These are phyloP conservation scores for Polytrichum commune DNA, from an alignment of 225 moss, liverwort and hornwort genomes.

Conservation along the genomic window DNA sequence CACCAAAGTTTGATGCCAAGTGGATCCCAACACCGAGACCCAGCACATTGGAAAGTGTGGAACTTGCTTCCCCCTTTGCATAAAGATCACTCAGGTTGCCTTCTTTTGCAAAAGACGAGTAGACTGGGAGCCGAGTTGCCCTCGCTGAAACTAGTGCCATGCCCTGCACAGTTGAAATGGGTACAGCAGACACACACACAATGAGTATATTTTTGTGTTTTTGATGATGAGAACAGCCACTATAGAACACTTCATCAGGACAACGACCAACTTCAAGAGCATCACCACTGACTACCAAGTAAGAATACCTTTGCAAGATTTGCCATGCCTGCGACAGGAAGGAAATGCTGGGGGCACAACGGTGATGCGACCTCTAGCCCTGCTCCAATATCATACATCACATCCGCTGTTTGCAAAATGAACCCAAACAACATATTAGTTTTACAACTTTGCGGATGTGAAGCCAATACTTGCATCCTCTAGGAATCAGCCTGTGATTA, in stretches of 20 bases:
- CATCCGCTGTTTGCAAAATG: conserved; percentile 45
- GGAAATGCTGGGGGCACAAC: conserved; percentile 87
- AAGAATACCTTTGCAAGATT: conserved; percentile 84
- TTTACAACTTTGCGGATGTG: no score
- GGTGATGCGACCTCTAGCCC: conserved; percentile 93
- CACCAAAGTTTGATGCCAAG: conserved; percentile 82
- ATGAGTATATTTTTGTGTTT: background rate
- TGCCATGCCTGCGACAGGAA: conserved; percentile 87
- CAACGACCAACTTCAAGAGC: background rate
- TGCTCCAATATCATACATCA: conserved; percentile 93
- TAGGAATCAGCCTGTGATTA: no score
- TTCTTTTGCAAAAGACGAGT: conserved; percentile 91
- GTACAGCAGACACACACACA: conserved; percentile 3
- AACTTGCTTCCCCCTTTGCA: conserved; percentile 98
- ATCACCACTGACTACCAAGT: background rate
- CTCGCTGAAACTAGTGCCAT: conserved; percentile 98
- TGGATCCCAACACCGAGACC: conserved; percentile 93
- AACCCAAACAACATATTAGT: no score
- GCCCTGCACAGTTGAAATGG: conserved; percentile 43
- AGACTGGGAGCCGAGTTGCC: conserved; percentile 90
- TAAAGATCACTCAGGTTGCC: conserved; percentile 97
- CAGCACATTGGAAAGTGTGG: conserved; percentile 90
- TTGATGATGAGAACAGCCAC: background rate
- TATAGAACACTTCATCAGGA: background rate
- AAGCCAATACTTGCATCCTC: no score